Evolutionary conservation across 257 asterid species (phyloP).

Genomic region (Salvia splendens): DNA sequence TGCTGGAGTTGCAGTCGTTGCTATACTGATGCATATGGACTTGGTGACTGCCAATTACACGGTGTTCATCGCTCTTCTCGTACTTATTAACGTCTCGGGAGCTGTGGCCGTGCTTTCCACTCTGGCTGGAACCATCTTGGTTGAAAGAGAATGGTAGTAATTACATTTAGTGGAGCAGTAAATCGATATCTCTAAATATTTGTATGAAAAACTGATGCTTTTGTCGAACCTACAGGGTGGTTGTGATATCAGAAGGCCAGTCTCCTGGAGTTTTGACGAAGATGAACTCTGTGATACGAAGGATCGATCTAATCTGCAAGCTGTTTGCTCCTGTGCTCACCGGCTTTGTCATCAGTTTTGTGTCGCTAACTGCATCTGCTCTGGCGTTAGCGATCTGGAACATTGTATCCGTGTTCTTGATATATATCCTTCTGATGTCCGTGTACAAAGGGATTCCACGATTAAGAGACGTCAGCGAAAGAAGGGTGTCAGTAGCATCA

Average conservation of each 20-base stretch:
- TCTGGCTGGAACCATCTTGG: constrained; percentile 86
- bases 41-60: constrained; percentile 41
- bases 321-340: constrained; percentile 72
- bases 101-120: constrained; percentile 82
- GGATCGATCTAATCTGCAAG: constrained; percentile 80
- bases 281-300: constrained; percentile 81
- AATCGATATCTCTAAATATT: background rate
- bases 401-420: constrained; percentile 62
- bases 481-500: constrained; percentile 29
- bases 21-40: constrained; percentile 50
- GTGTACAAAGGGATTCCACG: constrained; percentile 75
- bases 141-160: constrained; percentile 88
- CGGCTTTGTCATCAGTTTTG: constrained; percentile 84
- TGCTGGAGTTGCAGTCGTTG: constrained; percentile 83
- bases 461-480: constrained; percentile 49
- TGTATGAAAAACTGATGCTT: background rate
- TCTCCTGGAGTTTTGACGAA: constrained; percentile 52
- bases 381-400: constrained; percentile 71
- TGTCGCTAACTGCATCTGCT: constrained; percentile 78
- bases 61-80: constrained; percentile 50
- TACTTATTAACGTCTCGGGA: constrained; percentile 68
- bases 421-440: constrained; percentile 72
- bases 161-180: too few species aligned
- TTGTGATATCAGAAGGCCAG: constrained; percentile 83
- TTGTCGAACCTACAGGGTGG: constrained; percentile 61